Evolutionary conservation across 331 rosid genomes (phyloP).

Genomic region (Spiraea crenata): DNA sequence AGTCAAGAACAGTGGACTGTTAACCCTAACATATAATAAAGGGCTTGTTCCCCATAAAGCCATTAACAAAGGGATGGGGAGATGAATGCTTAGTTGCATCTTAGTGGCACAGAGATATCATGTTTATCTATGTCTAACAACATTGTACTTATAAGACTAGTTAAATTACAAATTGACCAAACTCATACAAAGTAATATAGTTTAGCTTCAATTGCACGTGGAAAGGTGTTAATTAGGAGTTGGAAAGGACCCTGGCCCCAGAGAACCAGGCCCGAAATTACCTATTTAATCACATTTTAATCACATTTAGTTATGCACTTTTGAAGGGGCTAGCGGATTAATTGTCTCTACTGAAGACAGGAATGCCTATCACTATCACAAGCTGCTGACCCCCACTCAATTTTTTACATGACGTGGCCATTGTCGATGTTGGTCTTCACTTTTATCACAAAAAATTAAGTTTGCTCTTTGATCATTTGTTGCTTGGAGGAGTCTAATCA

Average conservation of each 20-base stretch:
- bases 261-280: slow-evolving; percentile 28
- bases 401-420: slow-evolving; percentile 11
- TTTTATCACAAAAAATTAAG: background rate
- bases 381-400: slow-evolving; percentile 26
- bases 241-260: slow-evolving; percentile 35
- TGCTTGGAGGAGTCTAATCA: slow-evolving; percentile 1
- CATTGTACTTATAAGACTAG: slow-evolving; percentile 31
- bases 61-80: background rate
- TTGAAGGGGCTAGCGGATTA: background rate
- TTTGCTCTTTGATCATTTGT: slow-evolving; percentile 16
- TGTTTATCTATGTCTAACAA: slow-evolving; percentile 39
- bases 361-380: slow-evolving; percentile 19
- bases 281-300: slow-evolving; percentile 24
- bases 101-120: slow-evolving; percentile 26
- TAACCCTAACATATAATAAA: slow-evolving; percentile 11
- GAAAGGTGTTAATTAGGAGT: slow-evolving; percentile 16
- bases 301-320: slow-evolving; percentile 4
- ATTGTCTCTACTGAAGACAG: slow-evolving; percentile 38
- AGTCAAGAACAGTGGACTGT: slow-evolving; percentile 18
- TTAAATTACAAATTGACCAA: slow-evolving; percentile 14
- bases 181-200: slow-evolving; percentile 5
- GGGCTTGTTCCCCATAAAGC: slow-evolving; percentile 31
- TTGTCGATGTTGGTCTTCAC: slow-evolving; percentile 27
- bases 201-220: slow-evolving; percentile 24
- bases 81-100: slow-evolving; percentile 20